Percentiles rank a stretch among this genome's conserved stretches.
Evolutionary conservation across 352 stramenopile genomes (phyloP).

Genomic region (Pythium folliculosum): DNA sequence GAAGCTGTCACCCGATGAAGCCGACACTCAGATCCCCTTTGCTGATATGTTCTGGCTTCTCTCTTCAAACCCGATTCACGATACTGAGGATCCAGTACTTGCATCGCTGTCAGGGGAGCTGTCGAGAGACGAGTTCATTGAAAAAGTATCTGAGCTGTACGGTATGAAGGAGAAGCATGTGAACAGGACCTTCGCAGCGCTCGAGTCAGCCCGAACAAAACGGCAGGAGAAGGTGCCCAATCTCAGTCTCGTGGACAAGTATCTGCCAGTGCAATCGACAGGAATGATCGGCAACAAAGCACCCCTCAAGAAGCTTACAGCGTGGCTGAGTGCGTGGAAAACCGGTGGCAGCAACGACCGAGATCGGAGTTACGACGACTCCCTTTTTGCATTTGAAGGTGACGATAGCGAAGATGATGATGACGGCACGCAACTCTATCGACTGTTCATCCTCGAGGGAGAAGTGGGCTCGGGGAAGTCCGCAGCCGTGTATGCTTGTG

Average conservation of each 20-base stretch:
- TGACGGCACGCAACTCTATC: conserved; percentile 50
- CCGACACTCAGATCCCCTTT: conserved; percentile 45
- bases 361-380: conserved; percentile 50
- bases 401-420: conserved; percentile 60
- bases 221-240: conserved; percentile 52
- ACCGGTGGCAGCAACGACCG: conserved; percentile 41
- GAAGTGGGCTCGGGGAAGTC: conserved; percentile 77
- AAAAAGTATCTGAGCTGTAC: conserved; percentile 53
- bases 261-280: conserved; percentile 51
- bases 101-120: conserved; percentile 8
- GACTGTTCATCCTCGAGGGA: conserved; percentile 74
- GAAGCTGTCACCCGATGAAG: conserved; percentile 27
- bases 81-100: conserved; percentile 12
- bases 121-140: conserved; percentile 44
- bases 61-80: conserved; percentile 18
- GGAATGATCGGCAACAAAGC: conserved; percentile 75
- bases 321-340: conserved; percentile 82
- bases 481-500: conserved; percentile 76
- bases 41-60: conserved; percentile 68
- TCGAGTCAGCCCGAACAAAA: conserved; percentile 49
- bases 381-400: conserved; percentile 68
- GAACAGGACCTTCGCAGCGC: conserved; percentile 46
- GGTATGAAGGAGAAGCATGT: conserved; percentile 58
- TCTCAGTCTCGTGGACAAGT: conserved; percentile 67
- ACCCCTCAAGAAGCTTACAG: conserved; percentile 56